A percentile compares a stretch with the other conserved stretches of the same genome.
These are phyloP conservation scores for Fusarium euwallaceae DNA, from an alignment of 2,329 filamentous ascomycete species.

Conservation along the genomic window DNA sequence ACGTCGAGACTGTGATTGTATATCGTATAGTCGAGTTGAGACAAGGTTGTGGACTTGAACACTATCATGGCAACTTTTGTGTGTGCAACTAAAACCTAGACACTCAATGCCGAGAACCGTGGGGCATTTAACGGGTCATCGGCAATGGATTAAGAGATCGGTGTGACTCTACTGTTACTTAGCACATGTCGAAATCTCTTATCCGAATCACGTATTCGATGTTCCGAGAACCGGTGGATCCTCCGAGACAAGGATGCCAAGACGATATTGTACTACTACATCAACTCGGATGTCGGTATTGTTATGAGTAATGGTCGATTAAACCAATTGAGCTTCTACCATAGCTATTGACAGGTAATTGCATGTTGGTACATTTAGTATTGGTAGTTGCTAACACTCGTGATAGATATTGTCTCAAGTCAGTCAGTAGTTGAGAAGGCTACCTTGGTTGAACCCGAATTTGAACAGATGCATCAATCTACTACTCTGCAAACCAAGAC, in stretches of 20 bases:
- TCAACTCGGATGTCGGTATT: neutral
- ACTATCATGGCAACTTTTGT: neutral
- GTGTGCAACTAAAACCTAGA: neutral
- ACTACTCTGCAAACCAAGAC: neutral
- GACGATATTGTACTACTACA: neutral
- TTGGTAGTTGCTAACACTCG: neutral
- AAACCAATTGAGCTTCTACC: neutral
- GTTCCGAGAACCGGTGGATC: slow-evolving; percentile 19
- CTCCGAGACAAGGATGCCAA: neutral
- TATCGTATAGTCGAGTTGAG: neutral
- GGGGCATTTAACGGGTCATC: slow-evolving; percentile 18
- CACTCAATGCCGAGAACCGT: neutral
- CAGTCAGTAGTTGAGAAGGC: neutral
- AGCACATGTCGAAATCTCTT: slow-evolving; percentile 35
- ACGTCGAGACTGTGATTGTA: neutral
- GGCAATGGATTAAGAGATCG: slow-evolving; percentile 18
- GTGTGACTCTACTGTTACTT: slow-evolving; percentile 7
- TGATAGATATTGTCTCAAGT: neutral
- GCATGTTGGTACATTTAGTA: neutral
- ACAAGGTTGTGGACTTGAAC: neutral
- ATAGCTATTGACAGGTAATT: neutral
- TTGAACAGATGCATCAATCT: neutral
- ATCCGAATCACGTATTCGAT: slow-evolving; percentile 31
- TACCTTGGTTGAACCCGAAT: neutral
- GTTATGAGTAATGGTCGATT: neutral